Evolutionary conservation across 768 basidiomycete species (phyloP).

Genomic region (Hygrophorus pudorinus): DNA sequence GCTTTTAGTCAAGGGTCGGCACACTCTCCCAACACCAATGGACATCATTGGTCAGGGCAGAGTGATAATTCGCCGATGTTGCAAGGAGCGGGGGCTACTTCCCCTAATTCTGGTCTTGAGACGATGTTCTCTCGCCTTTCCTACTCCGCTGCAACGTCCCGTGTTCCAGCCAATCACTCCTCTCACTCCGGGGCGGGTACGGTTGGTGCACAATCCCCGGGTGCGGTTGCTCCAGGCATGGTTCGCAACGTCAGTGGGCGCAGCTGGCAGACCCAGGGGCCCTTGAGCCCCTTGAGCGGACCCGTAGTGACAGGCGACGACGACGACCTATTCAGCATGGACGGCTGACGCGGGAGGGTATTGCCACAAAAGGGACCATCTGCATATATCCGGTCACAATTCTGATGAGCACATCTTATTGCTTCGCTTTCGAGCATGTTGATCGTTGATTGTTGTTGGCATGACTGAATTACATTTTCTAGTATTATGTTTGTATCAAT

Average conservation of each 20-base stretch:
- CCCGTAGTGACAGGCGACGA: slow-evolving; percentile 49
- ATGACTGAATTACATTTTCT: neutral
- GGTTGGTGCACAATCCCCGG: neutral
- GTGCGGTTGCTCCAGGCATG: slow-evolving; percentile 13
- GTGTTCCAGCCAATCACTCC: slow-evolving; percentile 12
- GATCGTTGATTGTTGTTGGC: neutral
- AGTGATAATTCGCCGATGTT: neutral
- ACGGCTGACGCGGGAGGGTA: slow-evolving; percentile 22
- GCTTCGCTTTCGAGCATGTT: neutral
- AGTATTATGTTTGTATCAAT: slow-evolving; percentile 1
- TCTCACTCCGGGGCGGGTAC: slow-evolving; percentile 8
- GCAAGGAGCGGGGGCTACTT: slow-evolving; percentile 1
- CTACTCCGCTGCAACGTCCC: slow-evolving; percentile 37
- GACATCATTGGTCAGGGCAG: neutral
- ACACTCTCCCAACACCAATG: neutral
- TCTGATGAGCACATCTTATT: neutral
- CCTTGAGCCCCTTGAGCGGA: slow-evolving; percentile 52
- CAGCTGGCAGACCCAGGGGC: slow-evolving; percentile 27
- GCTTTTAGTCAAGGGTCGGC: slow-evolving; percentile 9
- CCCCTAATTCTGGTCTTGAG: slow-evolving; percentile 24
- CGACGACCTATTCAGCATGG: slow-evolving; percentile 69
- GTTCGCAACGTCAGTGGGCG: slow-evolving; percentile 26
- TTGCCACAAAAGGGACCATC: neutral
- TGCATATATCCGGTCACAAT: neutral
- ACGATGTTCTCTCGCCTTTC: slow-evolving; percentile 46